These are phyloP conservation scores for Punica granatum DNA, from an alignment of 345 rosid species.

Conservation along the genomic window DNA sequence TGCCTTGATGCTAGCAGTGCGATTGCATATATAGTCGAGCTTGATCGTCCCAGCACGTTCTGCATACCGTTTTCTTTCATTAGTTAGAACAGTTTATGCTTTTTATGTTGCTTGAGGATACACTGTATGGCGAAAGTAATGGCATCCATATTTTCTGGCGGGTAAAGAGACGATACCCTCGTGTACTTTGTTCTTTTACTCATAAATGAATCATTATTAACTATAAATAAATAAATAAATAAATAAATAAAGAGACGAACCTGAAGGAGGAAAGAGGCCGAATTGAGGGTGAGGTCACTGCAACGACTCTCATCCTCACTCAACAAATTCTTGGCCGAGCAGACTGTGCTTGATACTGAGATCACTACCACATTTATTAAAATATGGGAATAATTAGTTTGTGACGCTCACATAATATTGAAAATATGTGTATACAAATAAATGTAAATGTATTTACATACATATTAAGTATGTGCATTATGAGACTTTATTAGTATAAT, in stretches of 20 bases:
- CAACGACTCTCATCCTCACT: slow-evolving; percentile 19
- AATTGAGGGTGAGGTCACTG: slow-evolving; percentile 38
- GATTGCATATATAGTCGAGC: slow-evolving; percentile 45
- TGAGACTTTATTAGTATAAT: too few species aligned
- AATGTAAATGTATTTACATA: too few species aligned
- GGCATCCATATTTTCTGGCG: too few species aligned
- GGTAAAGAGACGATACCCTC: background rate
- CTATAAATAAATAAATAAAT: too few species aligned
- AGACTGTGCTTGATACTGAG: slow-evolving; percentile 47
- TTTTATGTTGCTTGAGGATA: background rate
- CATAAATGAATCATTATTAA: too few species aligned
- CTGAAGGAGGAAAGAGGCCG: slow-evolving; percentile 66
- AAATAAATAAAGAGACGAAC: slow-evolving; percentile 14
- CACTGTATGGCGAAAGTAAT: too few species aligned
- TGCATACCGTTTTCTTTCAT: slow-evolving; percentile 2
- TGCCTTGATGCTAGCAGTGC: slow-evolving; percentile 67
- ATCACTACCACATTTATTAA: slow-evolving; percentile 45
- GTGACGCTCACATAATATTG: too few species aligned
- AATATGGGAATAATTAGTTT: too few species aligned
- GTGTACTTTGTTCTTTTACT: too few species aligned
- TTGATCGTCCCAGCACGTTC: slow-evolving; percentile 61
- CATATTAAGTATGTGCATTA: too few species aligned
- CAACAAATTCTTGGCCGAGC: slow-evolving; percentile 27
- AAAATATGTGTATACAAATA: too few species aligned
- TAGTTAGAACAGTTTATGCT: background rate